Percentiles rank a stretch among this genome's conserved stretches.
These are phyloP conservation scores for Sophora flavescens DNA, from an alignment of 306 rosid species.

Conservation along the genomic window DNA sequence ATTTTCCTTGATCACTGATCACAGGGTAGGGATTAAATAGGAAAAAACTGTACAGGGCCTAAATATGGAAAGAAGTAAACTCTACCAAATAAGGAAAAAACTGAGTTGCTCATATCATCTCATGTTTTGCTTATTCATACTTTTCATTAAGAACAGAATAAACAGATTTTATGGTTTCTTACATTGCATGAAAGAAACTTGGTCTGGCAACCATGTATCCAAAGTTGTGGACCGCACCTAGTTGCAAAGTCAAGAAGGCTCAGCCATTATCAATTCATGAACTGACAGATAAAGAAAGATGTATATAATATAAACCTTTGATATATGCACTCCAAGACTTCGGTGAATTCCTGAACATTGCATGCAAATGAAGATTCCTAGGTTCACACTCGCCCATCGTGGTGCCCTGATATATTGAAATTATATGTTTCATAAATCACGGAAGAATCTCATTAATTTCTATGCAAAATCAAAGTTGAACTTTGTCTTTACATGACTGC, in stretches of 20 bases:
- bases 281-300: constrained; percentile 13
- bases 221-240: constrained; percentile 92
- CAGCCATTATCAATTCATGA: constrained; percentile 29
- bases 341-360: constrained; percentile 97
- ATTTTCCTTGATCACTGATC: no score
- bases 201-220: constrained; percentile 98
- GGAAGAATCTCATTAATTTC: constrained; percentile 11
- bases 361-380: constrained; percentile 94
- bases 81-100: no score
- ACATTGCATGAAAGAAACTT: constrained; percentile 90
- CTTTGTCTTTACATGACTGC: background rate
- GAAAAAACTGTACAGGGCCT: no score
- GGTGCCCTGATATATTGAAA: constrained; percentile 76
- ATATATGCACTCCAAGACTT: constrained; percentile 96
- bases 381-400: constrained; percentile 97
- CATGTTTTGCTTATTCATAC: background rate
- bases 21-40: no score
- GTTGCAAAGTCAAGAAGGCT: constrained; percentile 49
- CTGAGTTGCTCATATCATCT: background rate
- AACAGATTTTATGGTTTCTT: constrained; percentile 52
- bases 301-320: constrained; percentile 63
- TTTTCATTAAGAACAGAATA: constrained; percentile 24
- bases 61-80: no score
- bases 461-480: constrained; percentile 1
- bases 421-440: constrained; percentile 7